Conservation (phyloP, 2,329 filamentous ascomycete genomes). For the Thermochaetoides dissita region DNA sequence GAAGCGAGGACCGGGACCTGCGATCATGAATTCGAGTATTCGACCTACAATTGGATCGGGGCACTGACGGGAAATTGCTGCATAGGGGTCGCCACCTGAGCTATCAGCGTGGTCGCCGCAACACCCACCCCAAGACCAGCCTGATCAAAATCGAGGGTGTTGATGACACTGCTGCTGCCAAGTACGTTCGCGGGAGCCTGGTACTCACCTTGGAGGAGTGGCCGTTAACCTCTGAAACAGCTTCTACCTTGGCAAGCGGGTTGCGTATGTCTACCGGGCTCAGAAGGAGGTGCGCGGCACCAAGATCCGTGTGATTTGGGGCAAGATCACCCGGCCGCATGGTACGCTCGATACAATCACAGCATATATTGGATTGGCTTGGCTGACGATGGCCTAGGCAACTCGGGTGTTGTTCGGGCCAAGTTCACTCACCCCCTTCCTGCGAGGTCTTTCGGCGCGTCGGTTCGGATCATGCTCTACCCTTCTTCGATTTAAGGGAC, state of each 20-base stretch:
- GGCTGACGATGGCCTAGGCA: slow-evolving; percentile 42
- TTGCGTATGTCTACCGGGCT: slow-evolving; percentile 96
- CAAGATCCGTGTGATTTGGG: slow-evolving; percentile 99
- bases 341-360: slow-evolving; percentile 39
- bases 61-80: slow-evolving; percentile 15
- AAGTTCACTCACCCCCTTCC: slow-evolving; percentile 96
- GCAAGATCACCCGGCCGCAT: slow-evolving; percentile 92
- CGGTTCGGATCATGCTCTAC: slow-evolving; percentile 95
- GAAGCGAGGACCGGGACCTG: slow-evolving; percentile 13
- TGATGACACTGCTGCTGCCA: slow-evolving; percentile 75
- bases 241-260: slow-evolving; percentile 98
- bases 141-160: slow-evolving; percentile 99
- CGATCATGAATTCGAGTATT: slow-evolving; percentile 1
- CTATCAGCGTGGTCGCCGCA: slow-evolving; percentile 92
- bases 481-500: slow-evolving; percentile 75
- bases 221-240: slow-evolving; percentile 24
- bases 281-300: slow-evolving; percentile 90
- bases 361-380: background rate
- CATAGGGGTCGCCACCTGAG: slow-evolving; percentile 90
- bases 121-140: slow-evolving; percentile 77
- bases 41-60: slow-evolving; percentile 7
- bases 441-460: slow-evolving; percentile 90
- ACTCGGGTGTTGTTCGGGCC: slow-evolving; percentile 94
- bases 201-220: background rate
- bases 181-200: slow-evolving; percentile 38